A percentile compares a stretch with the other conserved stretches of the same genome.
phyloP scores from a whole-genome alignment of 495 filamentous ascomycete species.

The Massariosphaeria phaeospora region DNA sequence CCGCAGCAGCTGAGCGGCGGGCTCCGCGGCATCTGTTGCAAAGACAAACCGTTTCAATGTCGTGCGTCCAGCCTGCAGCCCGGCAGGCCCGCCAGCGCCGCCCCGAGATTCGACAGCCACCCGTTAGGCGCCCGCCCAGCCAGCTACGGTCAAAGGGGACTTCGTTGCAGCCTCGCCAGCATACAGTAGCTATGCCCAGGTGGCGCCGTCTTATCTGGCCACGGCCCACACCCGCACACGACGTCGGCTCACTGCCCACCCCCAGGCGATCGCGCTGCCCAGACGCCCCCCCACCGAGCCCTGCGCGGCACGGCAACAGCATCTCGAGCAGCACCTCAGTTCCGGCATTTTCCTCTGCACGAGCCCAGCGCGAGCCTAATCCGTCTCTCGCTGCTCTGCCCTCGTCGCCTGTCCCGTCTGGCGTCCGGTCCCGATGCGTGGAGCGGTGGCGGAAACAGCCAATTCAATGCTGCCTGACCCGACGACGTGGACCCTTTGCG shows the following conservation, averaged over 20 bases:
- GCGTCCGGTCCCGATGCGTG: background rate
- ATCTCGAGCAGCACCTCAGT: too few species aligned
- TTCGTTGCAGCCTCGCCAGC: too few species aligned
- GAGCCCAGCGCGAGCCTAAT: background rate
- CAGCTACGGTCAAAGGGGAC: too few species aligned
- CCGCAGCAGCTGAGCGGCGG: conserved; percentile 14
- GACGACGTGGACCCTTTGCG: conserved; percentile 5
- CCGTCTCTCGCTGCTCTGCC: background rate
- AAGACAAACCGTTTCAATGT: conserved; percentile 10
- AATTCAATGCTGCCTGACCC: conserved; percentile 26
- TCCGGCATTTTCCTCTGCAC: background rate
- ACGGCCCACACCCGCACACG: background rate
- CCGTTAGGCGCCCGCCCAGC: conserved; percentile 14
- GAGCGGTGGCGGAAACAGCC: background rate
- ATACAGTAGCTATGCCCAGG: background rate
- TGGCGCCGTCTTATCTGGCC: background rate
- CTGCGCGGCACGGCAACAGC: conserved; percentile 4
- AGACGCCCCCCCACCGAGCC: background rate
- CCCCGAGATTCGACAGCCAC: background rate
- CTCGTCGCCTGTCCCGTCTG: background rate
- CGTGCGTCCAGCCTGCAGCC: conserved; percentile 7
- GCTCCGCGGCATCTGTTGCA: conserved; percentile 2
- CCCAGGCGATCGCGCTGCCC: background rate
- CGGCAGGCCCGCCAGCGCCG: background rate
- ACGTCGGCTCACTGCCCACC: background rate